Evolutionary conservation across 306 rosid species (phyloP).

Genomic region (Mucuna pruriens): DNA sequence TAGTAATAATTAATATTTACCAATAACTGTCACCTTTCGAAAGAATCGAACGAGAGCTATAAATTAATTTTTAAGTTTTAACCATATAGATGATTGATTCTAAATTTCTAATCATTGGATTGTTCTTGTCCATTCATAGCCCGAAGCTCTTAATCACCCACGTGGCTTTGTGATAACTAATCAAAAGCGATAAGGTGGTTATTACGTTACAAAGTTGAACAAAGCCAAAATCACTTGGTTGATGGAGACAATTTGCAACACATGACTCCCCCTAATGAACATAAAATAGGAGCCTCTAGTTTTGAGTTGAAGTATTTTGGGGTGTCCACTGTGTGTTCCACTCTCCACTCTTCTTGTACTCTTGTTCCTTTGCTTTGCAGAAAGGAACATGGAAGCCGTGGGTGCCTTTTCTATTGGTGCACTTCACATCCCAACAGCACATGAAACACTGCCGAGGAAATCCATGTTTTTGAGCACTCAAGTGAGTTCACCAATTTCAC

Average conservation of each 20-base stretch:
- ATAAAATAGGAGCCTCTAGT: constrained; percentile 20
- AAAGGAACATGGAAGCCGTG: constrained; percentile 60
- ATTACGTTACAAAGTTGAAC: not conserved
- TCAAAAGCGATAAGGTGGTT: constrained; percentile 21
- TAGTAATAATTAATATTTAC: not conserved
- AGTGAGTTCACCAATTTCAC: constrained; percentile 37
- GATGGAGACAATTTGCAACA: not conserved
- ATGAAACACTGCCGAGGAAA: constrained; percentile 24
- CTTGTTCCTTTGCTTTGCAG: not conserved
- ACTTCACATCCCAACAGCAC: constrained; percentile 42
- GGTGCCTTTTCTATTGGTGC: constrained; percentile 49
- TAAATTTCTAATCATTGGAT: not conserved
- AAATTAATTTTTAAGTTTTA: not conserved
- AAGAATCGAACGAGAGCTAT: not conserved
- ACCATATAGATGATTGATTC: not conserved
- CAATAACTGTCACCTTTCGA: not conserved
- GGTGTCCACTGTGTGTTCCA: not conserved
- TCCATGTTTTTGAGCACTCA: constrained; percentile 42
- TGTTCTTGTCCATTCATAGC: constrained; percentile 19
- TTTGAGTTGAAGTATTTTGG: not conserved
- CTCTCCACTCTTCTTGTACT: not conserved
- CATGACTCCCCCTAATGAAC: not conserved
- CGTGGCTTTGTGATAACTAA: not conserved
- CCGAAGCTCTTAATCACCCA: not conserved
- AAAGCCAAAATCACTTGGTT: not conserved